phyloP scores from a whole-genome alignment of 2,329 filamentous ascomycete species.

The Westerdykella aurantiaca region DNA sequence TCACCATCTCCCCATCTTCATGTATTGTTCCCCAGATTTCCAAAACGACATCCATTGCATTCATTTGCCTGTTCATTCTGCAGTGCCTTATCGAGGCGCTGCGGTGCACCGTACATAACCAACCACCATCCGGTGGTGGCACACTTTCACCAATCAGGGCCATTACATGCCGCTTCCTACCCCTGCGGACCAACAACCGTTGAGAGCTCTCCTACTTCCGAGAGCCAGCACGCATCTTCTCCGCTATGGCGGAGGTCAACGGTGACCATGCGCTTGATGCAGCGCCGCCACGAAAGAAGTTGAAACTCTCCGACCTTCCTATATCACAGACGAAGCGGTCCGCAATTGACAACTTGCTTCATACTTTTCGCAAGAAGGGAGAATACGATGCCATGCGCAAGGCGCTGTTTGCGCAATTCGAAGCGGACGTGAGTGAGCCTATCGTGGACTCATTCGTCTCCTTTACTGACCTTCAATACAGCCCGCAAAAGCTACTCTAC shows the following conservation, averaged over 20 bases:
- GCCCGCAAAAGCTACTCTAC: slow-evolving; percentile 65
- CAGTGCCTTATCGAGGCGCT: no score
- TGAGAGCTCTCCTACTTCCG: no score
- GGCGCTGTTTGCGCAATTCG: slow-evolving; percentile 69
- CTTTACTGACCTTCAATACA: slow-evolving; percentile 29
- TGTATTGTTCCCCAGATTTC: no score
- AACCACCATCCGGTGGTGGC: no score
- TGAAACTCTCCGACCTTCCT: slow-evolving; percentile 70
- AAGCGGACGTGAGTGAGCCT: slow-evolving; percentile 54
- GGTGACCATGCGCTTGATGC: slow-evolving; percentile 28
- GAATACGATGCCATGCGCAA: slow-evolving; percentile 75
- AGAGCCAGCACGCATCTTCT: no score
- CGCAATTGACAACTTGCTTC: slow-evolving; percentile 69
- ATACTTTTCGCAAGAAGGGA: slow-evolving; percentile 80
- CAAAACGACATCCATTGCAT: no score
- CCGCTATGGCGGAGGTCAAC: slow-evolving; percentile 28
- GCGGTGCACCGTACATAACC: no score
- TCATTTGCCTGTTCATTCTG: no score
- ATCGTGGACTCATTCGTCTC: not conserved
- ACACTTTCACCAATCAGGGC: no score
- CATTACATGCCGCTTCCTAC: no score
- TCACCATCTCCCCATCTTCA: no score
- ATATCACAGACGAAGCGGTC: slow-evolving; percentile 65
- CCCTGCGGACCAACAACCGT: no score
- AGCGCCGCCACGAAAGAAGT: slow-evolving; percentile 47